Base-by-base conservation (phyloP, 345 rosid genomes). In the Zanthoxylum bungeanum region DNA sequence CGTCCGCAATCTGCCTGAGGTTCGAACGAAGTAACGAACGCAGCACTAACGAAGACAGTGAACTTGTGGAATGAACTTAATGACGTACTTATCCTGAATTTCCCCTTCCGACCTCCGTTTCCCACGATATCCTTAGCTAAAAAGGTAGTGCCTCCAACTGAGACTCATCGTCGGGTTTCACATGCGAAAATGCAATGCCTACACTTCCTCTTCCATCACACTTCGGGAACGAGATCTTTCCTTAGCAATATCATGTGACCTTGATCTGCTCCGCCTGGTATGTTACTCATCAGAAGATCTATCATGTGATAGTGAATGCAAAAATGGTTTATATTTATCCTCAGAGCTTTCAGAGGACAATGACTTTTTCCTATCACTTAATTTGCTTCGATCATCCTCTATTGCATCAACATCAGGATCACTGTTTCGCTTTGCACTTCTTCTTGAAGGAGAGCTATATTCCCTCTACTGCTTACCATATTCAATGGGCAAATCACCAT, bases 221-320 rank as follows among this genome's bases (percentile, higher is more conserved):
- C 81, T 80, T 44, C 36, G 75, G 22, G 93, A 85, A 64, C 62
- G 78, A 68, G 97, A 88, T 58, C 86, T 79, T 58, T 82, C 92
- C 80, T 86, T 82, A 36, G 47, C 83, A 81, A 36, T 55, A 74
- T 85, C 88, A 62, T n/a, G 74, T 3, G 89, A 78, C 68, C 76
- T 71, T 53, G 90, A 89, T 78, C 87, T 79, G 57, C 80, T 81
- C 80, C 80, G 83, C 70, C 65, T 36, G 10, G 7, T 36, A 68
- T 66, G 50, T 69, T 58, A 73, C 66, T 79, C 85, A 55, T 81
- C 84, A 76, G 39, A 52, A 56, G 75, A 75, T 74, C 82, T 81
- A 44, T 80, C 79, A 66, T 21, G 53, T 49, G 77, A 75, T 12
- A 80, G 85, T 58, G 85, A 89, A 27, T 16, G 60, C 8, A 50